phyloP scores from a whole-genome alignment of 352 stramenopile species.

The Globisporangium paroecandrum region DNA sequence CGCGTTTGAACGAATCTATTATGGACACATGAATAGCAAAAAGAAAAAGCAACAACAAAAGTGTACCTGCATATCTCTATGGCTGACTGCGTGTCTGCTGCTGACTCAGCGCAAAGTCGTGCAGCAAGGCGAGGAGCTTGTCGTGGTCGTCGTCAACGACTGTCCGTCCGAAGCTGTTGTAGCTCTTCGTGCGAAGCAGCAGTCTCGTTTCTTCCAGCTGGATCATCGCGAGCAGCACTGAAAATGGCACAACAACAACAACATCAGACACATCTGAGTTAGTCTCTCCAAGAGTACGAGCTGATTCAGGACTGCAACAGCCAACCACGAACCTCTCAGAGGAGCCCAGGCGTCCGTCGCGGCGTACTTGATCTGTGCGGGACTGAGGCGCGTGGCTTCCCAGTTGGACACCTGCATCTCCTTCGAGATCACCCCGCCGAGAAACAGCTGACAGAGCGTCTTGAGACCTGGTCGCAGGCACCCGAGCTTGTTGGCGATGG shows the following conservation, averaged over 20 bases:
- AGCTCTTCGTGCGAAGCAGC: constrained; percentile 65
- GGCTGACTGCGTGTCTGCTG: constrained; percentile 14
- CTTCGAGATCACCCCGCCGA: constrained; percentile 66
- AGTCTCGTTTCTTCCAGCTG: constrained; percentile 55
- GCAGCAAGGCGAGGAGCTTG: constrained; percentile 47
- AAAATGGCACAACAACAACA: constrained; percentile 1
- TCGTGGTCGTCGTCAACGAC: constrained; percentile 39
- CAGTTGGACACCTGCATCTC: constrained; percentile 87
- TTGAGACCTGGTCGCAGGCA: constrained; percentile 70
- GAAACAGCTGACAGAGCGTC: constrained; percentile 74
- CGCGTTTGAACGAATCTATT: constrained; percentile 10
- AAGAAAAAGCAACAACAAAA: not conserved
- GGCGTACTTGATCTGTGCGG: constrained; percentile 74
- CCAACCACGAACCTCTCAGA: constrained; percentile 44
- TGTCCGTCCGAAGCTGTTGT: constrained; percentile 38
- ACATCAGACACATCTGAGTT: not conserved
- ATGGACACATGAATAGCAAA: constrained; percentile 8
- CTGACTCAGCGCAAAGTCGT: constrained; percentile 33
- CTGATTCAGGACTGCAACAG: not conserved
- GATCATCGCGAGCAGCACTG: constrained; percentile 78
- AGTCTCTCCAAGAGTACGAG: not conserved
- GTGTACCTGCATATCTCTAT: constrained; percentile 4
- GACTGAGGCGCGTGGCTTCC: constrained; percentile 60
- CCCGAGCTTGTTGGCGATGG: constrained; percentile 71
- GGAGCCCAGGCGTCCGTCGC: constrained; percentile 79